Percentiles rank a stretch among this genome's conserved stretches.
phyloP scores from a whole-genome alignment of 306 rosid genomes.

The Neltuma alba region DNA sequence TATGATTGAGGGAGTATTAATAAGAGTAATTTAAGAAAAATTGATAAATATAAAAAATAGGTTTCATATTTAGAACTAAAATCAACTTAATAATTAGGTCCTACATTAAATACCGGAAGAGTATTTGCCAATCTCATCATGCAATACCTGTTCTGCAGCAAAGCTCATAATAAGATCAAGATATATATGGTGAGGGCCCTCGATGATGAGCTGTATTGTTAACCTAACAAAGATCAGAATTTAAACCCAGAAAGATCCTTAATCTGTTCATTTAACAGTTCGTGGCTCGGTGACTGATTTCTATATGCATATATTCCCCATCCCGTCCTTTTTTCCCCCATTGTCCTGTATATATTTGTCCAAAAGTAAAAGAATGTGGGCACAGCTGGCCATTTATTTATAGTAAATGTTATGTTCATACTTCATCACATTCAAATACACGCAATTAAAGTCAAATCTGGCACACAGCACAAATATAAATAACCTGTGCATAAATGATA shows the following conservation, averaged over 20 bases:
- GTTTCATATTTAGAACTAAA: too few relatives aligned
- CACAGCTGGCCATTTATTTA: neutral
- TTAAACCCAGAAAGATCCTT: neutral
- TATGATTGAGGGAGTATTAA: too few relatives aligned
- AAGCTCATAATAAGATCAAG: neutral
- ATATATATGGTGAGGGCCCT: neutral
- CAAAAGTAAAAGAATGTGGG: neutral
- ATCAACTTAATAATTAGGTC: too few relatives aligned
- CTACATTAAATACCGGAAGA: too few relatives aligned
- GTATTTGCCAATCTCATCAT: neutral
- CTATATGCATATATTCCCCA: neutral
- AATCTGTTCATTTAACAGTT: neutral
- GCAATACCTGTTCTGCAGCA: neutral
- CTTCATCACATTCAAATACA: neutral
- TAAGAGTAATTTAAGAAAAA: too few relatives aligned
- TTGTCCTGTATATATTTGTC: neutral
- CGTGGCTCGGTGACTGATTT: neutral
- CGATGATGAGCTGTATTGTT: conserved; percentile 18
- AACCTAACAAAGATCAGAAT: neutral
- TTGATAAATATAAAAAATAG: too few relatives aligned
- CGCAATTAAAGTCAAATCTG: neutral
- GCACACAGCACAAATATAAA: neutral
- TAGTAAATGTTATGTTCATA: neutral
- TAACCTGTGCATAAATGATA: neutral
- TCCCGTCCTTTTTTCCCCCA: neutral